A percentile compares a stretch with the other conserved stretches of the same genome.
These are phyloP conservation scores for Elsinoe australis DNA, from an alignment of 2,329 filamentous ascomycete species.

Conservation along the genomic window DNA sequence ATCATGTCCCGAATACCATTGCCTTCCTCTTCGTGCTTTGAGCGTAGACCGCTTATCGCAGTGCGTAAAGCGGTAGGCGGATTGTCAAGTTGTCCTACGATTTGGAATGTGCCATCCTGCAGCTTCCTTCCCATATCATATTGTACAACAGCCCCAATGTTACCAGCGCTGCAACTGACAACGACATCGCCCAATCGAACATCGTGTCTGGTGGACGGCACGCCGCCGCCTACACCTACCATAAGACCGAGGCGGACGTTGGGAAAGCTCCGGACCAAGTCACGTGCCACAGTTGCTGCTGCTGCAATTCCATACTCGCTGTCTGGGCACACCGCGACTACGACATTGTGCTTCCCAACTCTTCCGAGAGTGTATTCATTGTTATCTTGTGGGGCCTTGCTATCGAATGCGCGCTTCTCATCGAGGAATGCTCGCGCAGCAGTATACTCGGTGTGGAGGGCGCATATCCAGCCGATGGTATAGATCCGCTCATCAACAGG, in stretches of 20 bases:
- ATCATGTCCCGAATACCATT: background rate
- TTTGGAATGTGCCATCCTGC: background rate
- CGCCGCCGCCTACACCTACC: conserved; percentile 24
- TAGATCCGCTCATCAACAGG: conserved; percentile 27
- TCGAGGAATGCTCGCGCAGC: conserved; percentile 38
- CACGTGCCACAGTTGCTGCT: conserved; percentile 23
- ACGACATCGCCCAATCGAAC: conserved; percentile 28
- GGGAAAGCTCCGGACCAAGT: conserved; percentile 21
- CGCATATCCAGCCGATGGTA: conserved; percentile 42
- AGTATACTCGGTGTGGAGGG: conserved; percentile 32
- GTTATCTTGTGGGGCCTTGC: conserved; percentile 17
- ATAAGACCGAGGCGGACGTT: conserved; percentile 20
- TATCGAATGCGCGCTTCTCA: conserved; percentile 28
- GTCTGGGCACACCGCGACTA: conserved; percentile 26
- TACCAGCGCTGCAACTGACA: conserved; percentile 13
- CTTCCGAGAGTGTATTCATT: conserved; percentile 29
- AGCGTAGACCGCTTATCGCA: conserved; percentile 18
- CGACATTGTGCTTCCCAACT: conserved; percentile 30
- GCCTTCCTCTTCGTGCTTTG: conserved; percentile 12
- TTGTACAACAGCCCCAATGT: background rate
- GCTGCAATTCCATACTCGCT: conserved; percentile 22
- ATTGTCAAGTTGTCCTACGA: conserved; percentile 16
- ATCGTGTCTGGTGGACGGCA: conserved; percentile 19
- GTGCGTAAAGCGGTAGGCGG: conserved; percentile 16
- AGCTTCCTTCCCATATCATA: conserved; percentile 8